A percentile compares a stretch with the other conserved stretches of the same genome.
phyloP scores from a whole-genome alignment of 2,329 filamentous ascomycete genomes.

The Neofusicoccum sp. region DNA sequence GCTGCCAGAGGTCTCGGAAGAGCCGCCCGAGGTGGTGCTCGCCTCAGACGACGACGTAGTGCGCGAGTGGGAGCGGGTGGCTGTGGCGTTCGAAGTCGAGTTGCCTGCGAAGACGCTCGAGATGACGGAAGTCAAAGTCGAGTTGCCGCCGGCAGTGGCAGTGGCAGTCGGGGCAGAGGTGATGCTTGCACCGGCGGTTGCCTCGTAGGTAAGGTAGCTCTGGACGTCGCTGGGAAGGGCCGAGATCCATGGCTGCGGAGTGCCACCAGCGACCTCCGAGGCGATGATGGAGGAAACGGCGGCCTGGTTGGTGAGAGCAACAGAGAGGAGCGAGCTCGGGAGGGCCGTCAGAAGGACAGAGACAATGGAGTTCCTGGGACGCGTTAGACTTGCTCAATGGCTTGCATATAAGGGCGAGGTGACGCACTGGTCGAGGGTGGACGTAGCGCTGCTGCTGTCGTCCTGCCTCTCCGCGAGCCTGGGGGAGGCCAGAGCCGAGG shows the following conservation, averaged over 20 bases:
- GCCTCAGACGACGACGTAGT: conserved; percentile 25
- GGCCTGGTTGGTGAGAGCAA: conserved; percentile 42
- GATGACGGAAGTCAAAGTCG: conserved; percentile 24
- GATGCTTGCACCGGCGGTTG: not conserved
- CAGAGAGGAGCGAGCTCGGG: conserved; percentile 39
- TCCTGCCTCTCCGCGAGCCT: conserved; percentile 5
- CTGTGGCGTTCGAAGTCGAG: conserved; percentile 20
- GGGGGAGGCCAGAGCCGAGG: conserved; percentile 21
- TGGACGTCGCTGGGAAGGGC: conserved; percentile 46
- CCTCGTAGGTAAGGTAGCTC: conserved; percentile 34
- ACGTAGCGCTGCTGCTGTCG: not conserved
- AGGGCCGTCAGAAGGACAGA: conserved; percentile 45
- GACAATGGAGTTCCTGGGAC: not conserved
- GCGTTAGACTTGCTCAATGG: not conserved
- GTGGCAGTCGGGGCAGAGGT: conserved; percentile 20
- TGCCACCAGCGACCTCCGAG: conserved; percentile 43
- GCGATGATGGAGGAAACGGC: conserved; percentile 43
- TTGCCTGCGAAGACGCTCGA: conserved; percentile 20
- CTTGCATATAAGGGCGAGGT: not conserved
- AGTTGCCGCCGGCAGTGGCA: conserved; percentile 14
- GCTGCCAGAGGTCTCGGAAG: conserved; percentile 16
- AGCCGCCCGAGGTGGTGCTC: conserved; percentile 23
- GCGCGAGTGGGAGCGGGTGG: conserved; percentile 23
- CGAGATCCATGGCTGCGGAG: conserved; percentile 46
- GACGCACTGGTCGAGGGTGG: not conserved